Evolutionary conservation across 2,329 filamentous ascomycete species (phyloP).

Genomic region (Claviceps monticola): DNA sequence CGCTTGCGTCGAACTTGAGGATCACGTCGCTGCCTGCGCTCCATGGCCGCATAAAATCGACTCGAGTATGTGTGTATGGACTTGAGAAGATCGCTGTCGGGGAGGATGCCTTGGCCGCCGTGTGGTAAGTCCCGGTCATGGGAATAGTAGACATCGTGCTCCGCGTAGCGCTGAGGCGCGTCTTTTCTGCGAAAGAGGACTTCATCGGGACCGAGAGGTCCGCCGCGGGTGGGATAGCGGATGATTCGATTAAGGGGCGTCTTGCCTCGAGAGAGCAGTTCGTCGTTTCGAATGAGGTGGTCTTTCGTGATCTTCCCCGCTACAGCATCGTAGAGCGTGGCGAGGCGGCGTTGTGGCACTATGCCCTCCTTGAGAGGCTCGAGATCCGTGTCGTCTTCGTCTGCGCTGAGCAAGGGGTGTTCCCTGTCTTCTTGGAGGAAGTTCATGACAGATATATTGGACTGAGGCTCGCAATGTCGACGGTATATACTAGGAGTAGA

Average conservation of each 20-base stretch:
- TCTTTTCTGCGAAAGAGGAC: slow-evolving; percentile 51
- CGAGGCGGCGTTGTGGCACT: slow-evolving; percentile 18
- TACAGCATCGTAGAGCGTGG: slow-evolving; percentile 59
- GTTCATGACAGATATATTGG: not conserved
- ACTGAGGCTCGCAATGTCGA: not conserved
- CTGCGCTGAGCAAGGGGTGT: slow-evolving; percentile 2
- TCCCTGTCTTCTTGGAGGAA: not conserved
- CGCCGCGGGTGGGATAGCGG: slow-evolving; percentile 15
- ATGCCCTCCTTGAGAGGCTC: slow-evolving; percentile 1
- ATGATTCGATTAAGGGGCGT: slow-evolving; percentile 3
- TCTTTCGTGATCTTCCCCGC: slow-evolving; percentile 28
- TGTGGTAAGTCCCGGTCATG: slow-evolving; percentile 40
- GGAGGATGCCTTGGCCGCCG: slow-evolving; percentile 36
- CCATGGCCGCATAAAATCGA: slow-evolving; percentile 44
- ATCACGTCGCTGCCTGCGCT: slow-evolving; percentile 8
- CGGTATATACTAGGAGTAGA: not conserved
- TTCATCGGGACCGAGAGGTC: slow-evolving; percentile 49
- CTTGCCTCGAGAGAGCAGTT: not conserved
- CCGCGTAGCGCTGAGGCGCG: slow-evolving; percentile 53
- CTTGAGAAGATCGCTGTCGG: slow-evolving; percentile 56
- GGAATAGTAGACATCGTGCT: slow-evolving; percentile 58
- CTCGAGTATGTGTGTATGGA: slow-evolving; percentile 55
- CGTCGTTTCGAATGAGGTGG: slow-evolving; percentile 11
- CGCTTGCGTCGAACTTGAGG: slow-evolving; percentile 6
- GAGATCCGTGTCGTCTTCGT: slow-evolving; percentile 2